phyloP scores from a whole-genome alignment of 2,329 filamentous ascomycete species.

The Microdochium trichocladiopsis region DNA sequence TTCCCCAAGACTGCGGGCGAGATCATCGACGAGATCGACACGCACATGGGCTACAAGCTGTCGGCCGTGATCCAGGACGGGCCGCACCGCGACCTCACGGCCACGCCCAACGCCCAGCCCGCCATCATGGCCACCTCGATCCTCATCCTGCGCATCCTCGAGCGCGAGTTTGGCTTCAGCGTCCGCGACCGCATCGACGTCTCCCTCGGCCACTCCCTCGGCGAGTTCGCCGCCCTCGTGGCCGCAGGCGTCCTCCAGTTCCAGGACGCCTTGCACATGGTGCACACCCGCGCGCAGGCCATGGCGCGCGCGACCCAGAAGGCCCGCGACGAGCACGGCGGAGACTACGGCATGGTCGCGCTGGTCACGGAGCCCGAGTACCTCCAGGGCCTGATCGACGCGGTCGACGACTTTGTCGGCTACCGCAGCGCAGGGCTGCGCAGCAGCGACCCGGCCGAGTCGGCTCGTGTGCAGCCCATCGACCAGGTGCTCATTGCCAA shows the following conservation, averaged over 20 bases:
- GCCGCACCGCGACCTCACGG: conserved; percentile 68
- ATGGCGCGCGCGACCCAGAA: conserved; percentile 72
- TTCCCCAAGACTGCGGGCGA: conserved; percentile 72
- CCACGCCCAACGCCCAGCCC: conserved; percentile 83
- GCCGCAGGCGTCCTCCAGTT: conserved; percentile 76
- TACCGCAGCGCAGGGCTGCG: conserved; percentile 59
- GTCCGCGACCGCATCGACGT: conserved; percentile 67
- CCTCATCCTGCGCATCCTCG: conserved; percentile 79
- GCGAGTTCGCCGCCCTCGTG: conserved; percentile 87
- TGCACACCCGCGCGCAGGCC: conserved; percentile 69
- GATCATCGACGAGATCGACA: conserved; percentile 83
- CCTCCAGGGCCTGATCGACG: conserved; percentile 59
- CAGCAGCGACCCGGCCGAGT: conserved; percentile 44
- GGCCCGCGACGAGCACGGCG: conserved; percentile 60
- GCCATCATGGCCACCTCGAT: conserved; percentile 95
- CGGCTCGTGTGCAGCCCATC: conserved; percentile 64
- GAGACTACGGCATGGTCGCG: conserved; percentile 91
- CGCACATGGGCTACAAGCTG: conserved; percentile 65
- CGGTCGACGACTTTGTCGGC: conserved; percentile 74
- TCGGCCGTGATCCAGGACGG: conserved; percentile 74
- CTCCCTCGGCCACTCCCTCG: conserved; percentile 82
- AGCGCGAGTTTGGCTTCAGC: conserved; percentile 76
- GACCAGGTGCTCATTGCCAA: conserved; percentile 89
- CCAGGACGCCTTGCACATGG: conserved; percentile 68
- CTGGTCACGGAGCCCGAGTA: conserved; percentile 81